Evolutionary conservation across 768 basidiomycete species (phyloP).

Genomic region (Xerocomus potaroensis): DNA sequence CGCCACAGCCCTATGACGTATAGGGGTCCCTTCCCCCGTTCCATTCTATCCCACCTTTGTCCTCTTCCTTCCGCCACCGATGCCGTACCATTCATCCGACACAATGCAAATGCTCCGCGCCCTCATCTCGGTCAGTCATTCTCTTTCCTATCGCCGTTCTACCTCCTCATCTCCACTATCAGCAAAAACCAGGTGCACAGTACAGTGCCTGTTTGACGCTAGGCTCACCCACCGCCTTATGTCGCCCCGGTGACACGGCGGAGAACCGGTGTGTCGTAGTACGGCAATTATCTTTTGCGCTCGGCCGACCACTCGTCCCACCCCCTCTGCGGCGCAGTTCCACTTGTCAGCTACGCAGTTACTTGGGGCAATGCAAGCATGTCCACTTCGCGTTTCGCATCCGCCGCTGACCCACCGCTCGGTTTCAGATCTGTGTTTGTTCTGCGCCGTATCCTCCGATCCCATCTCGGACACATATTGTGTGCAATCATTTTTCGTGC

Average conservation of each 20-base stretch:
- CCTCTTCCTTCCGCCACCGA: constrained; percentile 16
- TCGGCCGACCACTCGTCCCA: constrained; percentile 9
- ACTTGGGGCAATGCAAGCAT: constrained; percentile 71
- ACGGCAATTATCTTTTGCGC: constrained; percentile 22
- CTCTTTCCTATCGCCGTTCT: neutral
- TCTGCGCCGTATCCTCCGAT: constrained; percentile 63
- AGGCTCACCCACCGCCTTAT: constrained; percentile 53
- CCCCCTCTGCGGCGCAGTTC: constrained; percentile 37
- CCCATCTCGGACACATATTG: constrained; percentile 62
- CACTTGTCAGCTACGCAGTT: constrained; percentile 59
- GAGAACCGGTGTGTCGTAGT: constrained; percentile 53
- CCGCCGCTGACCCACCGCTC: constrained; percentile 7
- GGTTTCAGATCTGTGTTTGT: constrained; percentile 56
- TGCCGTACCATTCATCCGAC: constrained; percentile 14
- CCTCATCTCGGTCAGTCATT: constrained; percentile 39
- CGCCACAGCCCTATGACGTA: constrained; percentile 24
- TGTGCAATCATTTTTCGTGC: constrained; percentile 62
- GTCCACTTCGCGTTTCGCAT: constrained; percentile 7
- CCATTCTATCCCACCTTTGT: neutral
- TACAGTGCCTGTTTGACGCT: no score
- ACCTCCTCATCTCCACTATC: neutral
- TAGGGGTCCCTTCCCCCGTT: constrained; percentile 5
- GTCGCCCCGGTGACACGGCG: constrained; percentile 40
- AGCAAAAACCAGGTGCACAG: constrained; percentile 35
- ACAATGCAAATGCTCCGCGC: constrained; percentile 34